Conservation (phyloP, 169 alveolate genomes). For the Eimeria tenella region DNA sequence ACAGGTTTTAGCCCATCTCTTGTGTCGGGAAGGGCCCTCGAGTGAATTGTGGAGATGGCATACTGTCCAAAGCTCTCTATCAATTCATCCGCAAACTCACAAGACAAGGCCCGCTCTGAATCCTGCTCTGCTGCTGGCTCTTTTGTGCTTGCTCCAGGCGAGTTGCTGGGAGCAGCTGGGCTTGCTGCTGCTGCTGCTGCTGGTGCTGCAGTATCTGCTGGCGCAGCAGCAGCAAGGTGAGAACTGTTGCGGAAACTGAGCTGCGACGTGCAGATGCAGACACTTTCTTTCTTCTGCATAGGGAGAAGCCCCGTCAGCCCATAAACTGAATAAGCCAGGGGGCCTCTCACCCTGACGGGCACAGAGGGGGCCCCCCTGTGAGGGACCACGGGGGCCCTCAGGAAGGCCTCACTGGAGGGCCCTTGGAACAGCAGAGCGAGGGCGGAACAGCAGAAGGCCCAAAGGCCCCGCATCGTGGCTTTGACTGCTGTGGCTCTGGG, state of each 20-base stretch:
- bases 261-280: not conserved
- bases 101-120: not conserved
- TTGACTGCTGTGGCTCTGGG: too few relatives aligned
- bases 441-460: too few relatives aligned
- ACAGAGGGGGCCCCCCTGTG: too few relatives aligned
- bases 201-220: not conserved
- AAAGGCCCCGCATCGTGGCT: too few relatives aligned
- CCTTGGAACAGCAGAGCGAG: too few relatives aligned
- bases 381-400: too few relatives aligned
- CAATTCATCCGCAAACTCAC: conserved; percentile 80
- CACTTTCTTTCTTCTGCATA: not conserved
- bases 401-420: too few relatives aligned
- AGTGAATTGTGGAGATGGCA: conserved; percentile 88
- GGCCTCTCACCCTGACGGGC: too few relatives aligned
- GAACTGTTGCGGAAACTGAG: not conserved
- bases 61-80: conserved; percentile 85
- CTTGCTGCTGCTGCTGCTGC: not conserved
- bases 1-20: conserved; percentile 92
- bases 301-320: too few relatives aligned
- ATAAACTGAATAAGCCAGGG: too few relatives aligned
- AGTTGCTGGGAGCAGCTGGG: not conserved
- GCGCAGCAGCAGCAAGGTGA: not conserved
- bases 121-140: not conserved
- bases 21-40: conserved; percentile 90
- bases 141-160: not conserved